Evolutionary conservation across 106 monocot species (phyloP).

Genomic region (Gastrodia elata): DNA sequence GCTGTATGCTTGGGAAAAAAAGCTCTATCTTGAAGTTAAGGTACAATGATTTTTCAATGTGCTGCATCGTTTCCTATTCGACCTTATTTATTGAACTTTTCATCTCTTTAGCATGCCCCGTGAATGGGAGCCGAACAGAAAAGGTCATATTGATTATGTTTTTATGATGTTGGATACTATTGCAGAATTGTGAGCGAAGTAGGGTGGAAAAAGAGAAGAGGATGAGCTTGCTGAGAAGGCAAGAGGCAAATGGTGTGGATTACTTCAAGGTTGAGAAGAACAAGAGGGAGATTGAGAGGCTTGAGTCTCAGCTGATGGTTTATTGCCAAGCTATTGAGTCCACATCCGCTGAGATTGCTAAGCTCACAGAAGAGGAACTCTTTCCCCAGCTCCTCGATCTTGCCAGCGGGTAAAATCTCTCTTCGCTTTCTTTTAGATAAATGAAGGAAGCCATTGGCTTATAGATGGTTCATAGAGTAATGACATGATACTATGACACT

Average conservation of each 20-base stretch:
- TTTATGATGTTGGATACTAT: slow-evolving; percentile 8
- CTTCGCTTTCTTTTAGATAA: neutral
- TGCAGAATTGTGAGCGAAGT: slow-evolving; percentile 44
- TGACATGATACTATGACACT: neutral
- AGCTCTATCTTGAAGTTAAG: slow-evolving; percentile 85
- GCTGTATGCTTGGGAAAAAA: slow-evolving; percentile 97
- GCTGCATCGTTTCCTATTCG: neutral
- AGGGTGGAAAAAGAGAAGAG: slow-evolving; percentile 58
- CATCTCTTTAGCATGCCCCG: neutral
- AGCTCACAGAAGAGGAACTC: slow-evolving; percentile 80
- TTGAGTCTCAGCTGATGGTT: slow-evolving; percentile 77
- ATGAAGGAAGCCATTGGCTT: neutral
- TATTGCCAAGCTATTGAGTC: slow-evolving; percentile 74
- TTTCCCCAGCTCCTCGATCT: slow-evolving; percentile 85
- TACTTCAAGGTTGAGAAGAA: slow-evolving; percentile 84
- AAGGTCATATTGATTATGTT: neutral
- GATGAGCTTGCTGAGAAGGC: slow-evolving; percentile 36
- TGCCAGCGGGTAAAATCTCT: slow-evolving; percentile 45
- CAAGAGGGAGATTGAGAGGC: slow-evolving; percentile 74
- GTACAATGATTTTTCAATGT: slow-evolving; percentile 16
- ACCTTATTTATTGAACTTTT: neutral
- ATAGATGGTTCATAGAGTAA: neutral
- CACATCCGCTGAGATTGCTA: slow-evolving; percentile 73
- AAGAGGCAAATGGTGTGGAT: slow-evolving; percentile 52
- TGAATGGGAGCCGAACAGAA: neutral